Base-by-base conservation (phyloP, 1,284 basidiomycete genomes). In the Laetiporus sulphureus region DNA sequence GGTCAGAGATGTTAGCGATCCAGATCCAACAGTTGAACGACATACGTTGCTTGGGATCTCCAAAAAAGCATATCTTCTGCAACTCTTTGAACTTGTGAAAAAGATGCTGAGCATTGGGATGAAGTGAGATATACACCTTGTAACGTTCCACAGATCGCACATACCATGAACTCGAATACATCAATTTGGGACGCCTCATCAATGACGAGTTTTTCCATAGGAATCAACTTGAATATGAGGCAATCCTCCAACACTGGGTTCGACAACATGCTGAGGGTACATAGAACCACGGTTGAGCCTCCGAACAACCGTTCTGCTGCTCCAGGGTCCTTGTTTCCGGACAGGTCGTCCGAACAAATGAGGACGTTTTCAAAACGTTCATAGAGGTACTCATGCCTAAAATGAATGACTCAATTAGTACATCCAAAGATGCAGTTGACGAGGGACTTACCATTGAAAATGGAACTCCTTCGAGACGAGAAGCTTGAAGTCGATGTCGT, bases 311-410 rank as follows among this genome's bases (percentile, higher is more conserved):
- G 37, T 12, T 36, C 44, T 4, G 35, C 42, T 7, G 5, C 19
- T 8, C 18, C 30, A 13, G 22, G 18, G 18, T 27, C 13, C 25
- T 7, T 7, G 7, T 43, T 30, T 5, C 31, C 16, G 20, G 24
- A 32, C 23, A 82, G 74, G 0, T 53, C 46, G 38, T 76, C 66
- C 2, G 79, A 78, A n/a, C 65, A 59, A 38, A 86, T 75, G 15
- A 83, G 47, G 34, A 68, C 61, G 0, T 49, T 15, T 25, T 59
- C 44, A 12, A 77, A 53, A 15, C 62, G 47, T 13, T 55, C 46
- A 53, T 87, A 87, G 0, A 83, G 60, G 53, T 84, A 76, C 48
- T 83, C 81, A 58, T 86, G 80, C 83, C 84, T 86, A 33, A 3
- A 38, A 4, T 2, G 31, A 10, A n/a, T 6, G 25, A 56, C 68